phyloP scores from a whole-genome alignment of 768 basidiomycete genomes.

The Tricholoma hemisulphureum region DNA sequence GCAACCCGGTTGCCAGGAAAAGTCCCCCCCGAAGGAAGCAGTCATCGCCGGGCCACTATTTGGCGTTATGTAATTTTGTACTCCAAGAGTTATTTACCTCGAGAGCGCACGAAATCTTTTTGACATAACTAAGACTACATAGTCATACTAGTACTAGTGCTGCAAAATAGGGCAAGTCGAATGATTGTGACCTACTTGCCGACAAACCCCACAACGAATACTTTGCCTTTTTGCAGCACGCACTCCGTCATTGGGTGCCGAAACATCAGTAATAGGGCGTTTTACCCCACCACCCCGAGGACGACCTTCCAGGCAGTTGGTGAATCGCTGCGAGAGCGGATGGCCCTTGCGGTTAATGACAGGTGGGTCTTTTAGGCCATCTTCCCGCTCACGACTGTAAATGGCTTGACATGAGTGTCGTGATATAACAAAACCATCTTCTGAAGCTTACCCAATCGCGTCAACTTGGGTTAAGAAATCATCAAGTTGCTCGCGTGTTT shows the following conservation, averaged over 20 bases:
- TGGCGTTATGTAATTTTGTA: too few species aligned
- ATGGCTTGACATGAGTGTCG: background rate
- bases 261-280: too few species aligned
- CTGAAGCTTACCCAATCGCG: constrained; percentile 5
- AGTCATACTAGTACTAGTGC: too few species aligned
- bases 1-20: too few species aligned
- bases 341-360: constrained; percentile 15
- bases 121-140: too few species aligned
- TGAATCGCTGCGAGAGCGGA: constrained; percentile 13
- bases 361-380: constrained; percentile 15
- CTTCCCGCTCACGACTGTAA: background rate
- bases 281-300: constrained; percentile 10
- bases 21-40: too few species aligned
- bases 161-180: constrained; percentile 10
- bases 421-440: background rate
- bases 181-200: constrained; percentile 8
- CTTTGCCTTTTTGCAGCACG: background rate
- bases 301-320: constrained; percentile 15
- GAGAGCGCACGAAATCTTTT: too few species aligned
- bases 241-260: background rate
- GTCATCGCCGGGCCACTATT: too few species aligned
- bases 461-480: constrained; percentile 10
- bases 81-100: too few species aligned
- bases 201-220: constrained; percentile 8
- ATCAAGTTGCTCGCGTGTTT: constrained; percentile 25